These are phyloP conservation scores for Entomortierella lignicola DNA, from an alignment of 192 early-diverging fungal species.

Conservation along the genomic window DNA sequence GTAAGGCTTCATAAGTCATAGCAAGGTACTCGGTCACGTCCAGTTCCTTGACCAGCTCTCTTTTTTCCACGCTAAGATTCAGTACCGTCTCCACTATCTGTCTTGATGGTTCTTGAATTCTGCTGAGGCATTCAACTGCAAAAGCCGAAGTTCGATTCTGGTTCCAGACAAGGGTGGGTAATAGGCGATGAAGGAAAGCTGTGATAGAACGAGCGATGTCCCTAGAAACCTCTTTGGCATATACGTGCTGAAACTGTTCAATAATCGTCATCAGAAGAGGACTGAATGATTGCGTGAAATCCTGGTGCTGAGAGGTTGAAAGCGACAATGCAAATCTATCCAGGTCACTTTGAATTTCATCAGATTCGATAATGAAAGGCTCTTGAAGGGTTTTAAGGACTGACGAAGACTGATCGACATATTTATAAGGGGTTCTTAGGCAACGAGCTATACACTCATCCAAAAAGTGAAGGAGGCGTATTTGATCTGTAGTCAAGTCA, in stretches of 20 bases:
- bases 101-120: conserved; percentile 24
- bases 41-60: conserved; percentile 6
- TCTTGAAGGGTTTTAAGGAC: conserved; percentile 59
- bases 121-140: conserved; percentile 28
- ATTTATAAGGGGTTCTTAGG: conserved; percentile 66
- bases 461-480: conserved; percentile 67
- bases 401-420: conserved; percentile 66
- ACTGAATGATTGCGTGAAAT: conserved; percentile 58
- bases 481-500: conserved; percentile 43
- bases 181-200: conserved; percentile 49
- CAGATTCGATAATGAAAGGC: conserved; percentile 1
- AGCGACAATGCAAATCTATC: conserved; percentile 15
- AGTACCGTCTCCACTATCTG: conserved; percentile 7
- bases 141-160: conserved; percentile 52
- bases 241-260: conserved; percentile 56
- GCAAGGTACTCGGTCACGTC: conserved; percentile 24
- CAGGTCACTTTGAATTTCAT: conserved; percentile 14
- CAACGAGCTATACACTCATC: conserved; percentile 73
- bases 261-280: conserved; percentile 60
- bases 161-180: conserved; percentile 45
- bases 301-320: conserved; percentile 12
- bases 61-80: conserved; percentile 7
- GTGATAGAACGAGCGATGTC: conserved; percentile 28
- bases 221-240: conserved; percentile 31
- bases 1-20: conserved; percentile 11